Percentiles rank a stretch among this genome's conserved stretches.
These are phyloP conservation scores for Yamadazyma oceani DNA, from an alignment of 1,139 yeast species.

Conservation along the genomic window DNA sequence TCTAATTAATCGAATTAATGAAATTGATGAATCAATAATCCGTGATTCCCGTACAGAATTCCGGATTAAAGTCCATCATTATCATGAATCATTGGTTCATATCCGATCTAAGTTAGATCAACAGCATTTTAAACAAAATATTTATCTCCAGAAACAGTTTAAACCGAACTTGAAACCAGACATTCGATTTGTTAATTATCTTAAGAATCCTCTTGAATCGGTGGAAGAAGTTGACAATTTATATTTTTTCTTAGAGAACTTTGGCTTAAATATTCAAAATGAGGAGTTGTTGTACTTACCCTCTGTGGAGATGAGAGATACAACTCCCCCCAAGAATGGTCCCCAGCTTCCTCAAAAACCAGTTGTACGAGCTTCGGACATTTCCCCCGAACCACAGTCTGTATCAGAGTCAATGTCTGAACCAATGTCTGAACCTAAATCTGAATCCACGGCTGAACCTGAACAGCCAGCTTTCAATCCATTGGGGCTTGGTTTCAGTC, in stretches of 20 bases:
- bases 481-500: constrained; percentile 6
- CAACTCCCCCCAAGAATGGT: constrained; percentile 1
- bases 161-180: constrained; percentile 15
- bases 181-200: constrained; percentile 8
- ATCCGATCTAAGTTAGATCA: constrained; percentile 32
- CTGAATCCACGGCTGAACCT: background rate
- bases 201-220: constrained; percentile 13
- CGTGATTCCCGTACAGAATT: constrained; percentile 24
- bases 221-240: constrained; percentile 14
- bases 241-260: constrained; percentile 11
- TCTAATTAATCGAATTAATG: constrained; percentile 33
- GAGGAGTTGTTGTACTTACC: constrained; percentile 2
- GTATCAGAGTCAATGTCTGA: too few species aligned
- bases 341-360: background rate
- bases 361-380: too few species aligned
- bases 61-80: constrained; percentile 25
- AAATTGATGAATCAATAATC: constrained; percentile 30
- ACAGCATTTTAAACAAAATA: constrained; percentile 20
- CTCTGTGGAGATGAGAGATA: constrained; percentile 1
- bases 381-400: too few species aligned
- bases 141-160: constrained; percentile 12
- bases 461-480: constrained; percentile 3
- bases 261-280: constrained; percentile 10
- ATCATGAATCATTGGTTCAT: constrained; percentile 26
- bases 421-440: background rate